phyloP scores from a whole-genome alignment of 352 stramenopile species.

The Peronospora farinosa region DNA sequence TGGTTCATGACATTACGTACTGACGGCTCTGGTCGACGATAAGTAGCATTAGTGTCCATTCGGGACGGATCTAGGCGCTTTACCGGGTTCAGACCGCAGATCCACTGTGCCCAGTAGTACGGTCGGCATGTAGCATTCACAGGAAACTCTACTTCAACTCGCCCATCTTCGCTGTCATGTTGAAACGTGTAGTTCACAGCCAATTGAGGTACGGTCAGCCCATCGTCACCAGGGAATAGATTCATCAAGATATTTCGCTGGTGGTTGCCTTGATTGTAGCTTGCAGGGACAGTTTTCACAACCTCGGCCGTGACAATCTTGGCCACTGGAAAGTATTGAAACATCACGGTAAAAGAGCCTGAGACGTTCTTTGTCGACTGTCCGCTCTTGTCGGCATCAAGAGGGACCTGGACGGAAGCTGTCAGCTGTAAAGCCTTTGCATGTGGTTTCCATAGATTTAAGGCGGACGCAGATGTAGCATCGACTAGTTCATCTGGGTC shows the following conservation, averaged over 20 bases:
- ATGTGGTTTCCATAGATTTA: conserved; percentile 48
- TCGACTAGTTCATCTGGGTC: conserved; percentile 23
- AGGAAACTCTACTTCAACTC: conserved; percentile 44
- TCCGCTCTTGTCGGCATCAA: conserved; percentile 24
- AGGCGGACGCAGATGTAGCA: conserved; percentile 9
- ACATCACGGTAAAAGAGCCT: conserved; percentile 44
- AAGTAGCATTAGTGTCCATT: conserved; percentile 5
- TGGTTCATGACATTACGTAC: conserved; percentile 61
- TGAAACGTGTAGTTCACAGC: conserved; percentile 47
- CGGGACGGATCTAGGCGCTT: conserved; percentile 28
- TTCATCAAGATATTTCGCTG: conserved; percentile 41
- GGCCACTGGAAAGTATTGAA: conserved; percentile 53
- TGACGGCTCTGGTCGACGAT: conserved; percentile 52
- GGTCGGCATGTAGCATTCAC: conserved; percentile 34
- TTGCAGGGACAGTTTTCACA: conserved; percentile 25
- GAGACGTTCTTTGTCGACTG: conserved; percentile 21
- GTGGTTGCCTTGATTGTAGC: conserved; percentile 13
- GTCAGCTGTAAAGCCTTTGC: conserved; percentile 50
- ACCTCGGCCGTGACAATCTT: conserved; percentile 57
- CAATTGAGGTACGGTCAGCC: conserved; percentile 33
- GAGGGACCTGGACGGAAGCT: conserved; percentile 29
- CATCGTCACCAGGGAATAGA: conserved; percentile 61
- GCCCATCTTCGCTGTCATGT: conserved; percentile 11
- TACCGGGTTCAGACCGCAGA: conserved; percentile 51
- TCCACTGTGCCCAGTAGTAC: conserved; percentile 74